These are phyloP conservation scores for Arthrobotrys sinensis DNA, from an alignment of 2,329 filamentous ascomycete genomes.

Conservation along the genomic window DNA sequence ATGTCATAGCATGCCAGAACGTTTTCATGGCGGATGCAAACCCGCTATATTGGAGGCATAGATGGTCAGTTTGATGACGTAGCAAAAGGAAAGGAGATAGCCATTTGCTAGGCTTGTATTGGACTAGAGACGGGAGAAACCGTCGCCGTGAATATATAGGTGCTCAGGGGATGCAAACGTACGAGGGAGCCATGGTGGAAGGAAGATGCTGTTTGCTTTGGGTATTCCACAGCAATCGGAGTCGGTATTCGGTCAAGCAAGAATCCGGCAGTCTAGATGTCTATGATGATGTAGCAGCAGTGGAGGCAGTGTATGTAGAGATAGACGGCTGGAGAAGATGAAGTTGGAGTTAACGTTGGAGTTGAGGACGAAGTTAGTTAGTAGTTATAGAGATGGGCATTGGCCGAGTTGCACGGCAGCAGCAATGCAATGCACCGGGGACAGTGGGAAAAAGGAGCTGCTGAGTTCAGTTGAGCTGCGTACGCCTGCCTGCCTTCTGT, in stretches of 20 bases:
- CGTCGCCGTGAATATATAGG: background rate
- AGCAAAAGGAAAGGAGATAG: conserved; percentile 1
- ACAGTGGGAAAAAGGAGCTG: conserved; percentile 44
- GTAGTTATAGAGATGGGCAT: conserved; percentile 17
- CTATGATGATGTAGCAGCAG: background rate
- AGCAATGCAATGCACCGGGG: conserved; percentile 24
- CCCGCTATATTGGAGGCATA: conserved; percentile 28
- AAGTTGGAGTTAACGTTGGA: background rate
- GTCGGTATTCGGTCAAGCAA: background rate
- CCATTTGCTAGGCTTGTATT: conserved; percentile 13
- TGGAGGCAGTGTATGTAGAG: background rate
- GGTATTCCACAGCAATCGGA: conserved; percentile 23
- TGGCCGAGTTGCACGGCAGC: conserved; percentile 46
- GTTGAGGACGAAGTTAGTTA: conserved; percentile 1
- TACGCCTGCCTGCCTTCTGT: conserved; percentile 30
- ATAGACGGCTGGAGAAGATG: background rate
- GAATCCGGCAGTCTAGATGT: background rate
- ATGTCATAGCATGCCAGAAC: conserved; percentile 94
- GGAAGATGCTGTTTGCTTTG: conserved; percentile 34
- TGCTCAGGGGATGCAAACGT: conserved; percentile 48
- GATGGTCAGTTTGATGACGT: conserved; percentile 13
- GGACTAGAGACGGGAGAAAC: background rate
- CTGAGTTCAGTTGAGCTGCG: conserved; percentile 13
- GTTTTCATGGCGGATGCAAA: conserved; percentile 82
- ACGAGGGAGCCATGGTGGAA: conserved; percentile 58